phyloP scores from a whole-genome alignment of 169 alveolate species.

The Perkinsus olseni region DNA sequence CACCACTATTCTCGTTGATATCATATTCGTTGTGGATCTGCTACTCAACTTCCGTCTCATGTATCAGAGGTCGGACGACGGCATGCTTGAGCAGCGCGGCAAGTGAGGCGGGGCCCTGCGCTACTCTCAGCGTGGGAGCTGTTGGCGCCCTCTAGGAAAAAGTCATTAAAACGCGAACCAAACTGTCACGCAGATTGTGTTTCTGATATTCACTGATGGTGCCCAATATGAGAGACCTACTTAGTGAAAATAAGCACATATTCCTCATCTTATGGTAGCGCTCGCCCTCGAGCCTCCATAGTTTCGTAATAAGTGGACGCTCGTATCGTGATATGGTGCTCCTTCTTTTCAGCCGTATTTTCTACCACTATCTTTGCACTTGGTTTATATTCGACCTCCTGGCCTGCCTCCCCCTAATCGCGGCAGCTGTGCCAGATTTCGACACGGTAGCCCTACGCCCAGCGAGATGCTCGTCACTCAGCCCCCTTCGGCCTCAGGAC shows the following conservation, averaged over 20 bases:
- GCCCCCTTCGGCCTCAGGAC: neutral
- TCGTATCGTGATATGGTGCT: neutral
- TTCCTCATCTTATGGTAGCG: no score
- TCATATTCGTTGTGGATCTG: neutral
- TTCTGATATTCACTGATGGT: no score
- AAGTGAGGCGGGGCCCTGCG: neutral
- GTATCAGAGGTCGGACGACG: neutral
- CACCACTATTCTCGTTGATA: neutral
- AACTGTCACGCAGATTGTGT: no score
- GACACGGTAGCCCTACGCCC: neutral
- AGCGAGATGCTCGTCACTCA: neutral
- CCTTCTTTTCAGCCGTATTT: neutral
- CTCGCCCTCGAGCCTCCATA: no score
- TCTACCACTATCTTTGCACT: neutral
- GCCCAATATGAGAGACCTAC: no score
- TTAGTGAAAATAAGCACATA: no score
- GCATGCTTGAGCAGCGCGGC: neutral
- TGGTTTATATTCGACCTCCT: neutral
- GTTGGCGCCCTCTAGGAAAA: no score
- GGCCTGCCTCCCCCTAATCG: neutral
- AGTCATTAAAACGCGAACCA: no score
- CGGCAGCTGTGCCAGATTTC: neutral
- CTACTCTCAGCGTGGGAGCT: no score
- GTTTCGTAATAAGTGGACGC: no score
- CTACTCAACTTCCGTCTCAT: neutral